Base-by-base conservation (phyloP, 2,329 filamentous ascomycete species). In the Onygenales sp. region DNA sequence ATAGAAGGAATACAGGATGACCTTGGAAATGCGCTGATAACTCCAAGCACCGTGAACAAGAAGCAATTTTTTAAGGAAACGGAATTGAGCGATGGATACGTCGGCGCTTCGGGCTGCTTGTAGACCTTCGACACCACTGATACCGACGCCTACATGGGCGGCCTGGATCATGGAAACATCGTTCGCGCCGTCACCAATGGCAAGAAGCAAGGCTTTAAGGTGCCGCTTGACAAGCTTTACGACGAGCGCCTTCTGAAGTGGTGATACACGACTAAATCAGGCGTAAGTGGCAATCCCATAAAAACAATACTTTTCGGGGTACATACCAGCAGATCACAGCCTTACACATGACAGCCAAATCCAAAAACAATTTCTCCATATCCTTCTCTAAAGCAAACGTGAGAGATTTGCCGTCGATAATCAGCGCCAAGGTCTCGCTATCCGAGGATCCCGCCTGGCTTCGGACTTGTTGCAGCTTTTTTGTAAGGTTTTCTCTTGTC, bases 161-260 rank as follows among this genome's bases (percentile, higher is more conserved):
- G 93, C 93, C 74, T 98, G 93, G 52, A 98, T 98, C 93, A 98
- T 98, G 14, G 92, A 96, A n/a, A 98, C 93, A 65, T 98, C 93
- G 72, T 98, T 98, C 46, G 93, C 93, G 59, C 93, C 93, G 64
- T 98, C 93, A 61, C 93, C 93, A 67, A 98, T 96, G 50, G 93
- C 93, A 49, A 98, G 82, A 51, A 96, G 83, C 61, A 98, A 90
- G 10, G 89, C 83, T 67, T 96, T 88, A 60, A 93, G 82, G 68
- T 95, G 88, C 61, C 90, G 88, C 73, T 97, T 98, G 65, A 98
- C 93, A 59, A 97, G 82, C 76, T 98, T 98, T 61, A 98, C 93
- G 21, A 98, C 93, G 57, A 98, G 77, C 13, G 93, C 94, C 72
- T 98, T 98, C 65, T 98, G 93, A 47, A 98, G 78, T 2, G 93